Percentiles rank a stretch among this genome's conserved stretches.
Conservation (phyloP, 1,284 basidiomycete genomes). For the Ganoderma sinense region DNA sequence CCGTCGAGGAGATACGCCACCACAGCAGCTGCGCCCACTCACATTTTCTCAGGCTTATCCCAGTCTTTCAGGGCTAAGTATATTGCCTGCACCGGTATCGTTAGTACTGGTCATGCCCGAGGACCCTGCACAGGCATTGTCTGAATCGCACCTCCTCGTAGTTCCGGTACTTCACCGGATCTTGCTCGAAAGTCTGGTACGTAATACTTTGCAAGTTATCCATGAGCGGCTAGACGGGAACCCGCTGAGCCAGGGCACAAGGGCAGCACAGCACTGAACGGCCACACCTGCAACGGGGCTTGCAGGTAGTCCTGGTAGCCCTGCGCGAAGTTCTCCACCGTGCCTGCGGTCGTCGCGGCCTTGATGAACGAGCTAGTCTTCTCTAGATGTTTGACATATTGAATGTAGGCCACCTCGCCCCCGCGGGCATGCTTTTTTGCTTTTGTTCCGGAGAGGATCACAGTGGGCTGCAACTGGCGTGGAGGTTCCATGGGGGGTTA, state of each 20-base stretch:
- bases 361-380: conserved; percentile 72
- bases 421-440: conserved; percentile 77
- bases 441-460: conserved; percentile 80
- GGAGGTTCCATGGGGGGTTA: not conserved
- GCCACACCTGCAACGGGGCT: conserved; percentile 85
- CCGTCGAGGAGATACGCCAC: conserved; percentile 9
- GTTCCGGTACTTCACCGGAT: conserved; percentile 95
- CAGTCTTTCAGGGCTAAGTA: conserved; percentile 83
- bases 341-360: conserved; percentile 66
- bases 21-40: conserved; percentile 30
- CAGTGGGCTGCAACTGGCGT: conserved; percentile 78
- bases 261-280: not conserved
- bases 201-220: conserved; percentile 95
- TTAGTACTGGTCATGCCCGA: not conserved
- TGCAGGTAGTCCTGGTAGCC: conserved; percentile 97
- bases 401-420: conserved; percentile 87
- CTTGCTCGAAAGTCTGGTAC: conserved; percentile 97
- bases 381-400: conserved; percentile 89
- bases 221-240: conserved; percentile 81
- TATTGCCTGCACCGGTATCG: conserved; percentile 66
- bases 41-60: conserved; percentile 67
- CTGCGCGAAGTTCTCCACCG: conserved; percentile 88
- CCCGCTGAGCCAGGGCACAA: not conserved
- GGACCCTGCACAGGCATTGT: conserved; percentile 12
- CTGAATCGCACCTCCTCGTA: conserved; percentile 84